phyloP scores from a whole-genome alignment of 1,284 basidiomycete species.

The Ganoderma multipileum region DNA sequence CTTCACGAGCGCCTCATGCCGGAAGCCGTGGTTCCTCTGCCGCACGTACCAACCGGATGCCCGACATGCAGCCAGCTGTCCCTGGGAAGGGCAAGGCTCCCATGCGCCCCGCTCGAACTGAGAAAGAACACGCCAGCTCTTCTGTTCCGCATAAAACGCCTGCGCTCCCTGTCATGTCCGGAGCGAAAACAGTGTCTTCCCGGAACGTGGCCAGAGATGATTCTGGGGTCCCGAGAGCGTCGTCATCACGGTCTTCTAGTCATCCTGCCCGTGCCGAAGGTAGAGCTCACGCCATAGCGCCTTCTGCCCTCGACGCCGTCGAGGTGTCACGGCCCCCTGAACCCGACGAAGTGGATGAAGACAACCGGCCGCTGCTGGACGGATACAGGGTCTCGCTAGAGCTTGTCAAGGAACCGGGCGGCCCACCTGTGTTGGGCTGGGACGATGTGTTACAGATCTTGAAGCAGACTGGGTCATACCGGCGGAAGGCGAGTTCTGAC shows the following conservation, averaged over 20 bases:
- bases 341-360: background rate
- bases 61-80: background rate
- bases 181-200: slow-evolving; percentile 5
- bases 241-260: background rate
- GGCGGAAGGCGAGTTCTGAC: background rate
- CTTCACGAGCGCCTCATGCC: slow-evolving; percentile 11
- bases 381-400: slow-evolving; percentile 20
- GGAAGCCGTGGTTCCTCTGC: background rate
- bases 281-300: background rate
- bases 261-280: background rate
- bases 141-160: background rate
- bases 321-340: background rate
- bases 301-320: background rate
- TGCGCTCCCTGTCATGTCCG: background rate
- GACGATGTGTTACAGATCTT: slow-evolving; percentile 26
- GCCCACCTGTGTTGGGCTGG: slow-evolving; percentile 32
- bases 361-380: slow-evolving; percentile 1
- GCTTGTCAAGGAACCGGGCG: slow-evolving; percentile 19
- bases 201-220: background rate
- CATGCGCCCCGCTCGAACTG: background rate
- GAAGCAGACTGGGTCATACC: slow-evolving; percentile 25
- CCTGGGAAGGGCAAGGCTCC: slow-evolving; percentile 18
- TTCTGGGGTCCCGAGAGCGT: background rate
- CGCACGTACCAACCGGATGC: background rate
- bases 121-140: background rate